Conservation (phyloP, 108 stramenopile genomes). For the Pseudonitzschia pungens region DNA sequence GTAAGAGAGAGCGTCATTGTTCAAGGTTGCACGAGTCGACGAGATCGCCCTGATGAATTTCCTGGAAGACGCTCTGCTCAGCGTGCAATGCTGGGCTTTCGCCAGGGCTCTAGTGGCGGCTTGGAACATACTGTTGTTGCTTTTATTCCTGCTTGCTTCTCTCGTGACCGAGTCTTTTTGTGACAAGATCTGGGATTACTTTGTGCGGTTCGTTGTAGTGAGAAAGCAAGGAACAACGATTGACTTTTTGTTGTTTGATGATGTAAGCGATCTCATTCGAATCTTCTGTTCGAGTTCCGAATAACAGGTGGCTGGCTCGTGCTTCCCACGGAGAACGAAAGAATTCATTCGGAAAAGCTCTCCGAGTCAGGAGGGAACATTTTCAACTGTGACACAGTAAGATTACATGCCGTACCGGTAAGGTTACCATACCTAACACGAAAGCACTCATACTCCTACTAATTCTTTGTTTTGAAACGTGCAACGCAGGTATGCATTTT, state of each 20-base stretch:
- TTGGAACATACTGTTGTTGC: not conserved
- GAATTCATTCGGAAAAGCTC: not conserved
- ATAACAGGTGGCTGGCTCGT: not conserved
- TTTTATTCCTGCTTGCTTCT: no score
- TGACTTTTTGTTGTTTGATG: not conserved
- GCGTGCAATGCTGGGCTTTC: not conserved
- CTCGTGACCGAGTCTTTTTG: no score
- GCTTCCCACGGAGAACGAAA: not conserved
- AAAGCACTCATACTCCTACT: no score
- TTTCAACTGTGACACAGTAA: not conserved
- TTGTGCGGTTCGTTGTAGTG: no score
- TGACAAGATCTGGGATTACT: no score
- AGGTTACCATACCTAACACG: no score
- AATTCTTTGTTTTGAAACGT: no score
- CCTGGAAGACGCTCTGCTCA: not conserved
- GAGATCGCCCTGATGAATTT: not conserved
- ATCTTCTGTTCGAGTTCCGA: not conserved
- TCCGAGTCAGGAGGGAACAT: not conserved
- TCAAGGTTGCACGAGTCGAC: not conserved
- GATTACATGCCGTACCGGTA: no score
- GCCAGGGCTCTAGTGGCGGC: not conserved
- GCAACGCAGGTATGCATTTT: no score
- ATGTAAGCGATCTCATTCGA: not conserved
- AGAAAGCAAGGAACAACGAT: no score
- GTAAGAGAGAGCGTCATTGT: constrained; percentile 29